Evolutionary conservation across 2,329 filamentous ascomycete genomes (phyloP), one percentile per base, ranked within the genome.

Genomic region (Xylaria sp.): DNA sequence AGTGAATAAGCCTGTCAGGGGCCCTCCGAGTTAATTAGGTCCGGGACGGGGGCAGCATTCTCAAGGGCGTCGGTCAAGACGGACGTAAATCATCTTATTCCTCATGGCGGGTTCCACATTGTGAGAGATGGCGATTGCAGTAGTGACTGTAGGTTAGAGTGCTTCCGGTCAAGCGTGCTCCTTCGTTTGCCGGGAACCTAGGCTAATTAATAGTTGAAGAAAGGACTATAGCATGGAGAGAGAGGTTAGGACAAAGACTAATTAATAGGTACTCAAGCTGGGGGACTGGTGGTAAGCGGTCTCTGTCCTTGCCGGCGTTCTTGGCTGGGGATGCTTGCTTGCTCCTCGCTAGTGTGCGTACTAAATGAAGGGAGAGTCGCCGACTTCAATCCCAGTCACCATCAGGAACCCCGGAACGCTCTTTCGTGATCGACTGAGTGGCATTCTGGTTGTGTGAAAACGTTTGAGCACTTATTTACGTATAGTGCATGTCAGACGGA

Each of bases 71-170:
- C 64, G 28, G 37, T 68, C 28, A 55, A 39, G 44, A 61, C n/a
- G 37, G 12, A 37, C 32, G 18, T 18, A 34, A 37, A 34, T 44
- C 55, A 59, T 67, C 50, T 46, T 41, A 37, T 57, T 56, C 41
- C 20, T 65, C 60, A 68, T 65, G 12, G 52, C 20, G 39, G 65
- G 68, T 51, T 68, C 68, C 65, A 65, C 61, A 70, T 70, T 18
- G 46, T 32, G 61, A 70, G 48, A n/a, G 25, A 12, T 32, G 32
- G 41, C 39, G 41, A 54, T 6, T 15, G 34, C 23, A 23, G n/a
- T 7, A 46, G 18, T 20, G n/a, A n/a, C 9, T 20, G 56, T 37
- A 55, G 51, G 39, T 32, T 57, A 55, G 44, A 9, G 63, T 41
- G 4, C 18, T 66, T 60, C 57, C 3, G 59, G 64, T 50, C 54